Evolutionary conservation across 2,329 filamentous ascomycete genomes (phyloP).

Genomic region (Ophiostoma tasmaniense): DNA sequence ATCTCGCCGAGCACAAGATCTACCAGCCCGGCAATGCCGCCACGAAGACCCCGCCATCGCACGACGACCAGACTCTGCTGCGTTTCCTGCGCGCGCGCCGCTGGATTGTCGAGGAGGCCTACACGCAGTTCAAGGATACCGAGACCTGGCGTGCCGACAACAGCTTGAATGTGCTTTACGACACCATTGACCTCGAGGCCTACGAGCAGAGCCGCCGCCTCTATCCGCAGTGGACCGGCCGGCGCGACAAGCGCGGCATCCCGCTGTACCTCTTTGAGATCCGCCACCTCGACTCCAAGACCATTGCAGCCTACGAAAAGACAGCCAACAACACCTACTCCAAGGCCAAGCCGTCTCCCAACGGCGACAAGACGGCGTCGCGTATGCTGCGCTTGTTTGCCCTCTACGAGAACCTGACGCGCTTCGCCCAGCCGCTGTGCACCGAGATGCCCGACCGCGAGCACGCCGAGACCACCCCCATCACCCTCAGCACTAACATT

Average conservation of each 20-base stretch:
- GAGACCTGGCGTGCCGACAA: conserved; percentile 80
- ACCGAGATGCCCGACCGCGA: conserved; percentile 65
- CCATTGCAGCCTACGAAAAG: conserved; percentile 70
- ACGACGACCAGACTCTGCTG: conserved; percentile 67
- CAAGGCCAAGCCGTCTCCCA: conserved; percentile 44
- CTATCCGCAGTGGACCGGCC: conserved; percentile 94
- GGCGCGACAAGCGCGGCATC: conserved; percentile 75
- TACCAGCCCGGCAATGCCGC: conserved; percentile 41
- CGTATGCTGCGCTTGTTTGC: conserved; percentile 83
- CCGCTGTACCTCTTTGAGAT: conserved; percentile 90
- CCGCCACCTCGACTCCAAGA: conserved; percentile 71
- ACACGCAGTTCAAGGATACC: conserved; percentile 76
- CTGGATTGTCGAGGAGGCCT: conserved; percentile 70
- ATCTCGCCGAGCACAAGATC: conserved; percentile 56
- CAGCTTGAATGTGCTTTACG: conserved; percentile 68
- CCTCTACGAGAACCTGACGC: conserved; percentile 84
- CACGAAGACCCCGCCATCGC: conserved; percentile 42
- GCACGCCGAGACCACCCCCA: conserved; percentile 63
- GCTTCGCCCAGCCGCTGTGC: conserved; percentile 79
- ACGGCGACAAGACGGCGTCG: conserved; percentile 56
- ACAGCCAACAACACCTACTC: conserved; percentile 48
- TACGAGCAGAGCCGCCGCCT: conserved; percentile 73
- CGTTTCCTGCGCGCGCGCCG: conserved; percentile 79
- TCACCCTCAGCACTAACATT: conserved; percentile 89
- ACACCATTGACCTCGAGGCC: conserved; percentile 74